Base-by-base conservation (phyloP, 2,329 filamentous ascomycete species). In the Tolypocladium cylindrosporum region DNA sequence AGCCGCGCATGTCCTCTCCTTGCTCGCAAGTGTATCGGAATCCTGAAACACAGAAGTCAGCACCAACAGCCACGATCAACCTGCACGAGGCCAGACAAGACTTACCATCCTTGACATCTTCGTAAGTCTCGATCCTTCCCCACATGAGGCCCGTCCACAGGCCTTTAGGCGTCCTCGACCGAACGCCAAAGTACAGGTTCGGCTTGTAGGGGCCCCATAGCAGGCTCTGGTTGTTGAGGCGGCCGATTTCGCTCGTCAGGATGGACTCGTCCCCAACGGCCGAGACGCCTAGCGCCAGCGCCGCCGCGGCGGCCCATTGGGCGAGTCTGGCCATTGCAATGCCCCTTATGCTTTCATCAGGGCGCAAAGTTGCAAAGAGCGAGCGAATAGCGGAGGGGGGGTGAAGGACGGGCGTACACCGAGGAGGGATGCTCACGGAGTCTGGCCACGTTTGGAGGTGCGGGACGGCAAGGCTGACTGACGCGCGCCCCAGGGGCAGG, bases 21-120 rank as follows among this genome's bases (percentile, higher is more conserved):
- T 99, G 94, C 72, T 97, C 94, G 75, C 94, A 99, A 0, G 94
- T 97, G 72, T 96, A 91, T 63, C 94, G 86, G 66, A 97, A 88
- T 66, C 87, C 90, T 94, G 69, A 10, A 16, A 31, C 16, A 19
- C 27, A 45, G 13, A 40, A 9, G 51, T 61, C 61, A 57, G 58
- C 55, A 55, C 7, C 43, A 45, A 7, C 9, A 10, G 19, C 16
- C 1, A 14, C 27, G 14, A 14, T 6, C 2, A 37, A n/a, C 27
- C 24, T 11, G 48, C 16, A 6, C n/a, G 16, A 8, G 24, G 27
- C 27, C 39, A n/a, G 6, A 54, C 57, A 34, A 24, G 24, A 60
- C n/a, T 37, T 57, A 94, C 91, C 89, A 60, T 85, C 75, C 69
- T 94, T 90, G 57, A 92, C 83, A 61, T 85, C 84, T 48, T 79